These are phyloP conservation scores for Hypoxylon crocopeplum DNA, from an alignment of 495 filamentous ascomycete genomes.

Conservation along the genomic window DNA sequence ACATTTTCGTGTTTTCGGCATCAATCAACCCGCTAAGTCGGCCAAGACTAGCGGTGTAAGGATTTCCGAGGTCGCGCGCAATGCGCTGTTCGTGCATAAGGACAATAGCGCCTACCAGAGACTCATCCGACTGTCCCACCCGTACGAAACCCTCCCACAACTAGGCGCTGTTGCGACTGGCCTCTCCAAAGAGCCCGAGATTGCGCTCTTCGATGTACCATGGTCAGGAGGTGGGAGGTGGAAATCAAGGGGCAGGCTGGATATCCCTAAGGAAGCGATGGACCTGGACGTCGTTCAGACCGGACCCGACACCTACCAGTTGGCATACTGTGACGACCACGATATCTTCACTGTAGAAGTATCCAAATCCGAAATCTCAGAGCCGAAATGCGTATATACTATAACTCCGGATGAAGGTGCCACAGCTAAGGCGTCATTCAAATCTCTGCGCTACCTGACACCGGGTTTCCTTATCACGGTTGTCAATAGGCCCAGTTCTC, in stretches of 20 bases:
- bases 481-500: slow-evolving; percentile 54
- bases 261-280: slow-evolving; percentile 74
- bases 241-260: slow-evolving; percentile 71
- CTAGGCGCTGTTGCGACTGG: slow-evolving; percentile 79
- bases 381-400: slow-evolving; percentile 66
- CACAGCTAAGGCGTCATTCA: slow-evolving; percentile 60
- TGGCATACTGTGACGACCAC: slow-evolving; percentile 81
- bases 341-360: slow-evolving; percentile 69
- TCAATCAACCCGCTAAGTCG: slow-evolving; percentile 58
- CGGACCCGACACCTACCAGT: slow-evolving; percentile 64
- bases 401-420: slow-evolving; percentile 63
- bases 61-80: slow-evolving; percentile 62
- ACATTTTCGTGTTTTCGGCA: slow-evolving; percentile 82
- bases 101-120: slow-evolving; percentile 79
- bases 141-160: slow-evolving; percentile 60
- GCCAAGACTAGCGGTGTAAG: slow-evolving; percentile 49
- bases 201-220: slow-evolving; percentile 79
- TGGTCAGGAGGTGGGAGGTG: slow-evolving; percentile 57
- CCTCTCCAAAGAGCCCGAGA: slow-evolving; percentile 71
- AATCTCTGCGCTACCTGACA: slow-evolving; percentile 78
- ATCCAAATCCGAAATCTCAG: slow-evolving; percentile 55
- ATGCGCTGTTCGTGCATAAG: slow-evolving; percentile 68
- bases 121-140: slow-evolving; percentile 71
- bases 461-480: slow-evolving; percentile 75
- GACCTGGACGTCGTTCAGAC: slow-evolving; percentile 79